Evolutionary conservation across 345 rosid species (phyloP), one percentile per base, ranked within the genome.

Genomic region (Lumnitzera littorea): DNA sequence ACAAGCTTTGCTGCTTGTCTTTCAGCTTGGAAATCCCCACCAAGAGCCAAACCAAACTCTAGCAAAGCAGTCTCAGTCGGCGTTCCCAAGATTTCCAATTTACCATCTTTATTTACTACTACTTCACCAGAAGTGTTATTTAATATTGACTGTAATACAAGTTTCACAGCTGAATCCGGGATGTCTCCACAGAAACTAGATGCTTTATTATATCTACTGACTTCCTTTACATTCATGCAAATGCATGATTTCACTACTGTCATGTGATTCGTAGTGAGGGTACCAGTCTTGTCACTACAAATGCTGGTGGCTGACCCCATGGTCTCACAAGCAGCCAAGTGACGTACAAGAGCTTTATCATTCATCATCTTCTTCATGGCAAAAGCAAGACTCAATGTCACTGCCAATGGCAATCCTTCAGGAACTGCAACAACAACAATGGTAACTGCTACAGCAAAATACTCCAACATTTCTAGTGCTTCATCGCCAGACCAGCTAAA

Each of bases 321-420:
- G 3, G 98, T 88, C 76, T 88, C 96, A 64, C 98, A 91, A 60
- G 96, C 98, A 4, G 96, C 98, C 52, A 91, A 76, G 66, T 91
- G 96, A 4, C 98, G 73, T 15, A 91, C 98, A 13, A 91, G 92
- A 51, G 98, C 96, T 70, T 85, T 91, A 58, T 87, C 98, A 49
- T 89, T 91, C 98, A 89, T 91, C 98, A 91, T 91, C 70, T 89
- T 91, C 81, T 91, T 89, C 98, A 87, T 89, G 15, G 98, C 96
- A 64, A 91, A 91, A 25, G 98, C 98, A 58, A 91, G 91, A 65
- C 98, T 89, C 60, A 91, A 72, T n/a, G 96, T 91, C 70, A 91
- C 98, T 29, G 96, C 96, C 66, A 91, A 81, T 11, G 98, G 98
- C 55, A 91, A 77, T 55, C 98, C 98, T 60, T 91, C 98, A 11